Evolutionary conservation across 2,329 filamentous ascomycete genomes (phyloP).

Genomic region (Apiospora koreana): DNA sequence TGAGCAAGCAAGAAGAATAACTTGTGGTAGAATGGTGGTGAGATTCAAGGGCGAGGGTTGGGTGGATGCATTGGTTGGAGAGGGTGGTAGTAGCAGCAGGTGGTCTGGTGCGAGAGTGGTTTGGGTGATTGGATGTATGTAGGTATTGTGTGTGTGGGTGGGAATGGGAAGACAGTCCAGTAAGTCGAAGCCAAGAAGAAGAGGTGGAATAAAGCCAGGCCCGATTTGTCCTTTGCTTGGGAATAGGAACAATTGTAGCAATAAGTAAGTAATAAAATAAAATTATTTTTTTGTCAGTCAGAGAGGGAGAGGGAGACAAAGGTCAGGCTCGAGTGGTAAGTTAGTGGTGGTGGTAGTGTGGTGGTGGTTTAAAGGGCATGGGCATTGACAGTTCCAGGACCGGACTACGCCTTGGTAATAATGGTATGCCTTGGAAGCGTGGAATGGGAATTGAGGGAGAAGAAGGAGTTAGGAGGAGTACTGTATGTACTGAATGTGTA

Average conservation of each 20-base stretch:
- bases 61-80: conserved; percentile 14
- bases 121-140: conserved; percentile 12
- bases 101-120: conserved; percentile 6
- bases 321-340: conserved; percentile 11
- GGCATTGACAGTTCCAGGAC: conserved; percentile 3
- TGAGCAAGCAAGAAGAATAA: conserved; percentile 1
- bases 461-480: not conserved
- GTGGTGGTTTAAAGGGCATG: not conserved
- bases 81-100: conserved; percentile 8
- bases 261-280: not conserved
- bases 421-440: conserved; percentile 7
- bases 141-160: conserved; percentile 3
- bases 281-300: not conserved
- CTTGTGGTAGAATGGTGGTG: conserved; percentile 9
- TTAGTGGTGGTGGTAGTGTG: not conserved
- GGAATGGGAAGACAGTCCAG: conserved; percentile 13
- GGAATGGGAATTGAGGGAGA: conserved; percentile 5
- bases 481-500: conserved; percentile 7
- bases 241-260: not conserved
- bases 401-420: conserved; percentile 5
- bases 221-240: not conserved
- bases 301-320: conserved; percentile 11
- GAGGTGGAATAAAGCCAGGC: not conserved
- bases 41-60: conserved; percentile 14
- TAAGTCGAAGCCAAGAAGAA: conserved; percentile 8